Evolutionary conservation across 164 flowering plant species (phyloP).

Genomic region (Stephania cephalantha): DNA sequence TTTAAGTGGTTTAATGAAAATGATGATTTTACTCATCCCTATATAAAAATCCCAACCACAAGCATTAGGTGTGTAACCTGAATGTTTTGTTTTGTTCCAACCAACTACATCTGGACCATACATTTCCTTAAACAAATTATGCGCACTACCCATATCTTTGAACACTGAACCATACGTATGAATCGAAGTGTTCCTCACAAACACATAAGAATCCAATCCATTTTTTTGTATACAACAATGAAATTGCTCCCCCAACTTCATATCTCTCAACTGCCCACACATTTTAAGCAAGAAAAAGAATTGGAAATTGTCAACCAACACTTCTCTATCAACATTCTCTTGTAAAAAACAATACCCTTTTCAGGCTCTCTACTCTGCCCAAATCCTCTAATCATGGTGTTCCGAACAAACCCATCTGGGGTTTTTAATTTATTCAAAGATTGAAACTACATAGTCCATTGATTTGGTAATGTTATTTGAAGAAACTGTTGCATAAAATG

Average conservation of each 20-base stretch:
- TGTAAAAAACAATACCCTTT: conserved; percentile 35
- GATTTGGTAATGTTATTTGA: conserved; percentile 15
- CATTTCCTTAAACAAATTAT: conserved; percentile 47
- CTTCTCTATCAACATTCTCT: conserved; percentile 33
- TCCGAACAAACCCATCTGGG: conserved; percentile 66
- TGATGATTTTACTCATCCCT: too few species aligned
- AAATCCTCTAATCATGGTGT: conserved; percentile 60
- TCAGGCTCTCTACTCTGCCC: conserved; percentile 23
- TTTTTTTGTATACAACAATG: conserved; percentile 34
- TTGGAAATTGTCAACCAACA: conserved; percentile 46
- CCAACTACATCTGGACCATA: conserved; percentile 37
- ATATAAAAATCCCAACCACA: too few species aligned
- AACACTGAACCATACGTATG: conserved; percentile 42
- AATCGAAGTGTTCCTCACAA: conserved; percentile 53
- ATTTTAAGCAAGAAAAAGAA: conserved; percentile 50
- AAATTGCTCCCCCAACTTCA: conserved; percentile 30
- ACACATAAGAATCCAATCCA: conserved; percentile 44
- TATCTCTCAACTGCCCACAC: conserved; percentile 32
- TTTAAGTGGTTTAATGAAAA: too few species aligned
- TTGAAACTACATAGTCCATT: conserved; percentile 43
- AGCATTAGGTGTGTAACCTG: too few species aligned
- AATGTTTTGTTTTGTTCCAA: too few species aligned
- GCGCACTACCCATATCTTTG: conserved; percentile 30
- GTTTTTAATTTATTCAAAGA: conserved; percentile 32
- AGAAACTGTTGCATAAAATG: conserved; percentile 37